Percentiles rank a stretch among this genome's conserved stretches.
Evolutionary conservation across 2,329 filamentous ascomycete genomes (phyloP).

Genomic region (Penicillium sp.): DNA sequence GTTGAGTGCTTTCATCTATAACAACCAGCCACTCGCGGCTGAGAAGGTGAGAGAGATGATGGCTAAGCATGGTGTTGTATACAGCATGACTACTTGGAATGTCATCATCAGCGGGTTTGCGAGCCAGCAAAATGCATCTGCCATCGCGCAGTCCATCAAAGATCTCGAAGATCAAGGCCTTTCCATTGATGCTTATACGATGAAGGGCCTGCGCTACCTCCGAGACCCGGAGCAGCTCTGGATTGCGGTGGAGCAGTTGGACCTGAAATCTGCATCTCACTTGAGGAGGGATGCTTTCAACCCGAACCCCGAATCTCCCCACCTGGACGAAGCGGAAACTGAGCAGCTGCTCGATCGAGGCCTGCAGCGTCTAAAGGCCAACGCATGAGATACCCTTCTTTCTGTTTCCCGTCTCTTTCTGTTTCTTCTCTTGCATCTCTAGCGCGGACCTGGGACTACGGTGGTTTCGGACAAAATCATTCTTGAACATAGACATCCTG

Average conservation of each 20-base stretch:
- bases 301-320: too few species aligned
- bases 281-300: too few species aligned
- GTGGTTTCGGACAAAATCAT: too few species aligned
- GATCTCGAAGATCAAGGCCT: constrained; percentile 52
- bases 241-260: constrained; percentile 51
- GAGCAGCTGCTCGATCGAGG: too few species aligned
- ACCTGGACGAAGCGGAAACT: too few species aligned
- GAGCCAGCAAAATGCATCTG: constrained; percentile 47
- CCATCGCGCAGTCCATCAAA: constrained; percentile 49
- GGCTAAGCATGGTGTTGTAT: constrained; percentile 53
- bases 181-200: constrained; percentile 47
- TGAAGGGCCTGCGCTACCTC: constrained; percentile 31
- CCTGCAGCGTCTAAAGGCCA: too few species aligned
- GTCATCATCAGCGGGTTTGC: constrained; percentile 61
- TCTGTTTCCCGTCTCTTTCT: too few species aligned
- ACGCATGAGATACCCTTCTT: too few species aligned
- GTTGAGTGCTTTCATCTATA: constrained; percentile 59
- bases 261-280: too few species aligned
- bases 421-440: too few species aligned
- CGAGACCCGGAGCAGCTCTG: constrained; percentile 42
- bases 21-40: constrained; percentile 53
- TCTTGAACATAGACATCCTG: too few species aligned
- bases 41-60: constrained; percentile 63
- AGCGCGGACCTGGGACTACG: too few species aligned
- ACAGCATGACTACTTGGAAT: constrained; percentile 64